Percentiles rank a stretch among this genome's conserved stretches.
These are phyloP conservation scores for Solanum pinnatisectum DNA, from an alignment of 257 asterid species.

Conservation along the genomic window DNA sequence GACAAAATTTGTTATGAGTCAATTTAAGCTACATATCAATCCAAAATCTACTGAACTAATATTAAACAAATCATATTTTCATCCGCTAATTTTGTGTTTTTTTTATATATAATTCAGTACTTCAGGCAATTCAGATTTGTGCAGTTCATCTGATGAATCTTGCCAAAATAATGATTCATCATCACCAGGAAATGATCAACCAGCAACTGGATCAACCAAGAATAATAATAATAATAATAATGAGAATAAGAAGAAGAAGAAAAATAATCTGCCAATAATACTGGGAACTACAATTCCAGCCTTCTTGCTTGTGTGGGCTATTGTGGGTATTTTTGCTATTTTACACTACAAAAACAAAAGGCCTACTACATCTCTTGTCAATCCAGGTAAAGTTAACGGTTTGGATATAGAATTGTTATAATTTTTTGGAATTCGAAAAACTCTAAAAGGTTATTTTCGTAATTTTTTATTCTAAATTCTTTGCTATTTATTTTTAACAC, in stretches of 20 bases:
- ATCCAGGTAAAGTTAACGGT: constrained; percentile 1
- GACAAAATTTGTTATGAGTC: no score
- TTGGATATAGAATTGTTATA: not conserved
- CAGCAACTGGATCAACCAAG: not conserved
- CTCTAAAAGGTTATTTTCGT: not conserved
- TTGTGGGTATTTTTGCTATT: constrained; percentile 8
- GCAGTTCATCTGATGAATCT: constrained; percentile 22
- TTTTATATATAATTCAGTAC: constrained; percentile 9
- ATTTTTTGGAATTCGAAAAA: not conserved
- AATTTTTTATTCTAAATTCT: no score
- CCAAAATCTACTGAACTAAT: no score
- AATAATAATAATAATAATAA: not conserved
- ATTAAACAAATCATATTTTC: not conserved
- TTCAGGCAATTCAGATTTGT: constrained; percentile 39
- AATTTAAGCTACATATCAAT: no score
- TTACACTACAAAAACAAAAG: constrained; percentile 6
- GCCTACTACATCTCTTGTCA: not conserved
- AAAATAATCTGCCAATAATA: constrained; percentile 14
- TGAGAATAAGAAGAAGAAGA: constrained; percentile 8
- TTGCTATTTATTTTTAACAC: not conserved
- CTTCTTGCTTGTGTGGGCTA: constrained; percentile 17
- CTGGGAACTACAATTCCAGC: constrained; percentile 25
- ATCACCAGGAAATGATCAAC: not conserved
- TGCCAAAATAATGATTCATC: constrained; percentile 16
- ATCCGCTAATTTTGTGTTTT: not conserved